phyloP scores from a whole-genome alignment of 2,329 filamentous ascomycete species.

The Neofusicoccum sp. region DNA sequence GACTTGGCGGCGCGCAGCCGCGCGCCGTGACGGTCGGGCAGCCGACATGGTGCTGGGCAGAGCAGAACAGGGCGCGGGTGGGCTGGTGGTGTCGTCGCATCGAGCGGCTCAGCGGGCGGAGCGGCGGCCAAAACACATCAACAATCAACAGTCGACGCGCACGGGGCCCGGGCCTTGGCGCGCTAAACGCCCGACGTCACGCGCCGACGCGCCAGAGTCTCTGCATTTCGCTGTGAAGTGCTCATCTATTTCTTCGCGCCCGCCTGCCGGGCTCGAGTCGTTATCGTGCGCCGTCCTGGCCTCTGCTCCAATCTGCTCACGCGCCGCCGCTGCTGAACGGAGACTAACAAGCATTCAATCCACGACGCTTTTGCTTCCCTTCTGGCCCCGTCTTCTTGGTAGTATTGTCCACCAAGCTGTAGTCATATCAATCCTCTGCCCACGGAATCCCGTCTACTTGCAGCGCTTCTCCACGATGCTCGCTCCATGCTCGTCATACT shows the following conservation, averaged over 20 bases:
- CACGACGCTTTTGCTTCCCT: background rate
- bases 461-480: slow-evolving; percentile 94
- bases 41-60: background rate
- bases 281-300: background rate
- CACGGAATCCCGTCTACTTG: slow-evolving; percentile 60
- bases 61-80: background rate
- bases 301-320: background rate
- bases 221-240: background rate
- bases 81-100: slow-evolving; percentile 4
- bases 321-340: background rate
- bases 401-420: background rate
- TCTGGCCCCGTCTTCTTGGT: background rate
- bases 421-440: background rate
- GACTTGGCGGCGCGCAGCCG: slow-evolving; percentile 64
- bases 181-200: slow-evolving; percentile 1
- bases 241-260: background rate
- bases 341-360: background rate
- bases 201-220: background rate
- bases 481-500: slow-evolving; percentile 93
- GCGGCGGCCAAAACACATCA: slow-evolving; percentile 2
- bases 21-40: slow-evolving; percentile 61
- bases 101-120: background rate
- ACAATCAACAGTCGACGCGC: slow-evolving; percentile 8
- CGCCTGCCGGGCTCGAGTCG: background rate
- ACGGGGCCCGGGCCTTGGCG: slow-evolving; percentile 13